These are phyloP conservation scores for Metschnikowia amazonensis DNA, from an alignment of 805 yeast species.

Conservation along the genomic window DNA sequence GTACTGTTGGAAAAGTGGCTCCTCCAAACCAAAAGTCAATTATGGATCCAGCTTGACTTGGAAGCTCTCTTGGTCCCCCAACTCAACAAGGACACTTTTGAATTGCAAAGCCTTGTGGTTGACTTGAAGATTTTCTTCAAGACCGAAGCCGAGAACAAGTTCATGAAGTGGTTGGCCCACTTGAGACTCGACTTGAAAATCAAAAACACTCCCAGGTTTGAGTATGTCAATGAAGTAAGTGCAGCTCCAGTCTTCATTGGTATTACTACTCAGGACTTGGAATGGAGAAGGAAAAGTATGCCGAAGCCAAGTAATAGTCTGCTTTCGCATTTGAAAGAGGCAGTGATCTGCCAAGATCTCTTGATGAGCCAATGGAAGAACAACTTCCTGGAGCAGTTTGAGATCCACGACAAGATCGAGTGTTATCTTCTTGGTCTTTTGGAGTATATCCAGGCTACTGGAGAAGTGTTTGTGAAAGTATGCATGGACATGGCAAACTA, in stretches of 20 bases:
- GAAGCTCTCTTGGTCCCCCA: not conserved
- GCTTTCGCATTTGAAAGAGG: not conserved
- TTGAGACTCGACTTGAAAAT: not conserved
- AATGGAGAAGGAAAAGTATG: too few species aligned
- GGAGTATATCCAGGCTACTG: not conserved
- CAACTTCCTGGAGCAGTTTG: not conserved
- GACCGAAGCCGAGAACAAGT: not conserved
- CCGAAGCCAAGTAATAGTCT: not conserved
- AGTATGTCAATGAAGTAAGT: not conserved
- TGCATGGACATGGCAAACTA: not conserved
- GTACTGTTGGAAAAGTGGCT: not conserved
- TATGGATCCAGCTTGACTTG: not conserved
- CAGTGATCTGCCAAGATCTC: not conserved
- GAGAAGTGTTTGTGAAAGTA: not conserved
- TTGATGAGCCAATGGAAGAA: not conserved
- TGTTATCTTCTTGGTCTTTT: not conserved
- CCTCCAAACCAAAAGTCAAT: conserved; percentile 1
- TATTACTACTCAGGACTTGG: not conserved
- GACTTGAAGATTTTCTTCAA: not conserved
- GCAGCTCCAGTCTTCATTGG: not conserved
- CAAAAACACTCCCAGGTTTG: not conserved
- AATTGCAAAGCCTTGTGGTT: not conserved
- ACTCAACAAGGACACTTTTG: not conserved
- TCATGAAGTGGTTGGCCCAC: not conserved
- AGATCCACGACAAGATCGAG: not conserved